These are phyloP conservation scores for Cytospora schulzeri DNA, from an alignment of 2,329 filamentous ascomycete genomes.

Conservation along the genomic window DNA sequence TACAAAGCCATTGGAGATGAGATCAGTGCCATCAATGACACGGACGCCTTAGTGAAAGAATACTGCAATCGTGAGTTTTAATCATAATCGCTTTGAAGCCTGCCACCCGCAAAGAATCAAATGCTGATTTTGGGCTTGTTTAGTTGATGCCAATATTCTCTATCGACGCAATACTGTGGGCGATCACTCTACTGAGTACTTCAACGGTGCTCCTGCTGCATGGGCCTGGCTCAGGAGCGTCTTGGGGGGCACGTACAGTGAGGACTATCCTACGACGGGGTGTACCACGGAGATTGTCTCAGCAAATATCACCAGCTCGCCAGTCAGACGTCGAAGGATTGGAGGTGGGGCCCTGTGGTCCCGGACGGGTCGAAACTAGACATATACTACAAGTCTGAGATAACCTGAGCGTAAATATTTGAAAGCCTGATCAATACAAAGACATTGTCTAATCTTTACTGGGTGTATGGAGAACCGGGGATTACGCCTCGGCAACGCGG, in stretches of 20 bases:
- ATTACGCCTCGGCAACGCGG: no score
- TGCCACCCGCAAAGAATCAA: no score
- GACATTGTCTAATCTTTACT: no score
- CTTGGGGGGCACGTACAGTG: conserved; percentile 15
- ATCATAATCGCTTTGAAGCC: no score
- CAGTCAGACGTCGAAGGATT: not conserved
- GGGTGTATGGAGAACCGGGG: no score
- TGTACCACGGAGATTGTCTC: conserved; percentile 11
- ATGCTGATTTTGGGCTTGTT: not conserved
- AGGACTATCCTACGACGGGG: conserved; percentile 15
- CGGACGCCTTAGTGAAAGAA: conserved; percentile 44
- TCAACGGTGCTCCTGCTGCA: conserved; percentile 19
- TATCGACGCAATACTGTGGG: conserved; percentile 49
- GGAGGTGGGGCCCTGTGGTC: not conserved
- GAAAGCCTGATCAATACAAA: no score
- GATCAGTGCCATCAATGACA: conserved; percentile 45
- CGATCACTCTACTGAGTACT: conserved; percentile 40
- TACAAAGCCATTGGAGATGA: conserved; percentile 54
- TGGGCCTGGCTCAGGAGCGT: conserved; percentile 16
- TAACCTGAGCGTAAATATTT: no score
- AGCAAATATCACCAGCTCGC: conserved; percentile 17
- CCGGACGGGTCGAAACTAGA: not conserved
- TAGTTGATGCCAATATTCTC: conserved; percentile 42
- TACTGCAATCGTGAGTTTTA: conserved; percentile 41
- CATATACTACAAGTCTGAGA: not conserved